phyloP scores from a whole-genome alignment of 2,329 filamentous ascomycete genomes.

The Chrysosporium queenslandicum region DNA sequence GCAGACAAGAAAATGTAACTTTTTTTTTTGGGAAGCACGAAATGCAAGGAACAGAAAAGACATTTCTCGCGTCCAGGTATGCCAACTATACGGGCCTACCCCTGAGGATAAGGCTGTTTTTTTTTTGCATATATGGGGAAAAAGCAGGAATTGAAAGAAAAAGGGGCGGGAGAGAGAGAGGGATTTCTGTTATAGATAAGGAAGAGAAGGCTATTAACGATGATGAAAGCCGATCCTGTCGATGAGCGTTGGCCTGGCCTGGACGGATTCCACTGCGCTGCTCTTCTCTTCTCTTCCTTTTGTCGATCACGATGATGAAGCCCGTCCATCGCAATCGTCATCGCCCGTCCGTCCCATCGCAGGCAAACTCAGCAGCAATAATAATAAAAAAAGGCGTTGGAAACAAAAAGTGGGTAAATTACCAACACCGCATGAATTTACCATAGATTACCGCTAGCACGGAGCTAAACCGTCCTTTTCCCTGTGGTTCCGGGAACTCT shows the following conservation, averaged over 20 bases:
- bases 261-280: neutral
- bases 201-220: neutral
- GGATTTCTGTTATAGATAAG: neutral
- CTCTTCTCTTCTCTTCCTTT: too few relatives aligned
- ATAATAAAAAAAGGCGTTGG: neutral
- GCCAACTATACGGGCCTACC: neutral
- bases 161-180: neutral
- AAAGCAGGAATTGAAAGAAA: neutral
- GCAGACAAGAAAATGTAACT: too few relatives aligned
- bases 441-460: neutral
- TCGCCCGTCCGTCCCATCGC: too few relatives aligned
- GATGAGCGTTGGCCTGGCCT: too few relatives aligned
- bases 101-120: neutral
- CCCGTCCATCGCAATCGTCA: too few relatives aligned
- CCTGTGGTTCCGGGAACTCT: neutral
- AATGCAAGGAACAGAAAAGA: constrained; percentile 8
- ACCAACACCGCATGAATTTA: neutral
- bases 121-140: neutral
- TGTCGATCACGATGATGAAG: too few relatives aligned
- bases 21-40: neutral
- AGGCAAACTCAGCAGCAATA: neutral
- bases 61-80: neutral
- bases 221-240: neutral
- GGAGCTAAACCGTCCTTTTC: neutral
- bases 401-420: neutral